A percentile compares a stretch with the other conserved stretches of the same genome.
These are phyloP conservation scores for Mycocentrospora acerina DNA, from an alignment of 2,329 filamentous ascomycete genomes.

Conservation along the genomic window DNA sequence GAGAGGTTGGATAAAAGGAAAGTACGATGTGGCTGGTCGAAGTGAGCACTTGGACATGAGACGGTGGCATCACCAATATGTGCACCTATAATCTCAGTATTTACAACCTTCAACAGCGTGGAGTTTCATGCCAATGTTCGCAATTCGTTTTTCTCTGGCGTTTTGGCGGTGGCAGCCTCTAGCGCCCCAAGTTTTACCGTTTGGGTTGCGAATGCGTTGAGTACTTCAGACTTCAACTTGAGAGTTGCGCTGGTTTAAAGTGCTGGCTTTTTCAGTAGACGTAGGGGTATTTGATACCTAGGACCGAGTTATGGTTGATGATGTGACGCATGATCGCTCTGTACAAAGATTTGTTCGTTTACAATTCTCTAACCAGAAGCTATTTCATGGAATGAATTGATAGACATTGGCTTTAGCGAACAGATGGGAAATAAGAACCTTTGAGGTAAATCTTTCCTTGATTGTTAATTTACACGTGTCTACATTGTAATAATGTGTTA, in stretches of 20 bases:
- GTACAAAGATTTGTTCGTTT: background rate
- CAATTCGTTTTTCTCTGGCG: background rate
- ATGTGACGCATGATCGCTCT: background rate
- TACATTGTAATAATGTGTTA: too few species aligned
- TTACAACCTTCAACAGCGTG: too few species aligned
- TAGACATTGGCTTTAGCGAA: too few species aligned
- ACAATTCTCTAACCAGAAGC: slow-evolving; percentile 1
- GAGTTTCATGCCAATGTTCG: too few species aligned
- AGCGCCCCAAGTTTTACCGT: slow-evolving; percentile 19
- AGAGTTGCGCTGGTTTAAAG: background rate
- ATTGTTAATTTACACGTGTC: too few species aligned
- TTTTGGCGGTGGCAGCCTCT: slow-evolving; percentile 12
- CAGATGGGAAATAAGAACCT: too few species aligned
- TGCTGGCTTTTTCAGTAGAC: background rate
- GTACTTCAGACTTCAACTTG: slow-evolving; percentile 18
- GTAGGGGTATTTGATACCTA: background rate
- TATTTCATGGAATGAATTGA: slow-evolving; percentile 8
- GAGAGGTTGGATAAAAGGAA: too few species aligned
- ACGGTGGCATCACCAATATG: too few species aligned
- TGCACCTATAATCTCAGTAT: too few species aligned
- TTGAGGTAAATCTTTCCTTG: too few species aligned
- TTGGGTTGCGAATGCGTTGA: slow-evolving; percentile 17
- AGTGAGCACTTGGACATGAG: too few species aligned
- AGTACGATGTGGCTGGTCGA: too few species aligned
- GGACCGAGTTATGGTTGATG: background rate